Percentiles rank a stretch among this genome's conserved stretches.
Conservation (phyloP, 768 basidiomycete species). For the Lactarius sanguifluus region DNA sequence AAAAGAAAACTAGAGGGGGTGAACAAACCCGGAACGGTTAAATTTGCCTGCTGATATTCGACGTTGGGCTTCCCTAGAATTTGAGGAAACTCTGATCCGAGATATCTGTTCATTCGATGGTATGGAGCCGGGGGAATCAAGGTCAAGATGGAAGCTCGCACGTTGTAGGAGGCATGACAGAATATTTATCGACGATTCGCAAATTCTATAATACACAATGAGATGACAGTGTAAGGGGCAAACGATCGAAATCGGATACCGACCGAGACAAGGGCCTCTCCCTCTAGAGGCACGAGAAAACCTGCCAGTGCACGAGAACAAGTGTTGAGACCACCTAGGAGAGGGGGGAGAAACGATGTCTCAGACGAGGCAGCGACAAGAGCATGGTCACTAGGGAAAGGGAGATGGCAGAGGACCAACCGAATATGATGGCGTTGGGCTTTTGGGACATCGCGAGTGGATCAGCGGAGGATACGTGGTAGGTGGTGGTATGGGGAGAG, state of each 20-base stretch:
- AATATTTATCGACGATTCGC: constrained; percentile 73
- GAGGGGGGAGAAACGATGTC: constrained; percentile 5
- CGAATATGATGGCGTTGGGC: constrained; percentile 75
- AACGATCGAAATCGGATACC: constrained; percentile 33
- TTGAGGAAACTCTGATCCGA: constrained; percentile 72
- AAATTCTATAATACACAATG: constrained; percentile 49
- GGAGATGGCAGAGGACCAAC: constrained; percentile 42
- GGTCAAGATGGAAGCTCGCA: constrained; percentile 38
- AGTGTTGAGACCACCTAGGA: constrained; percentile 76
- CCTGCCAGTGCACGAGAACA: constrained; percentile 70
- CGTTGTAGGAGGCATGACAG: constrained; percentile 73
- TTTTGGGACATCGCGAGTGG: constrained; percentile 43
- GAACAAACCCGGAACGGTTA: constrained; percentile 62
- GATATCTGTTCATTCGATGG: constrained; percentile 51
- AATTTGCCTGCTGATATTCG: constrained; percentile 80
- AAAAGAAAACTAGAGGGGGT: constrained; percentile 2
- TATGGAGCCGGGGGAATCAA: constrained; percentile 30
- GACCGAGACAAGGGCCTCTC: constrained; percentile 72
- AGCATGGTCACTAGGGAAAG: constrained; percentile 11
- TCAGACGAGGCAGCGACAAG: constrained; percentile 1
- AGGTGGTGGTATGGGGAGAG: constrained; percentile 32
- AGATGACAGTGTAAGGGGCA: constrained; percentile 20
- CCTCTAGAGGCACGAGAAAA: constrained; percentile 64
- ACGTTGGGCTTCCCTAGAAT: constrained; percentile 66
- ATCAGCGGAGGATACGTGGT: constrained; percentile 21